Percentiles rank a stretch among this genome's conserved stretches.
Evolutionary conservation across 1,284 basidiomycete species (phyloP).

Genomic region (Tylopilus sp.): DNA sequence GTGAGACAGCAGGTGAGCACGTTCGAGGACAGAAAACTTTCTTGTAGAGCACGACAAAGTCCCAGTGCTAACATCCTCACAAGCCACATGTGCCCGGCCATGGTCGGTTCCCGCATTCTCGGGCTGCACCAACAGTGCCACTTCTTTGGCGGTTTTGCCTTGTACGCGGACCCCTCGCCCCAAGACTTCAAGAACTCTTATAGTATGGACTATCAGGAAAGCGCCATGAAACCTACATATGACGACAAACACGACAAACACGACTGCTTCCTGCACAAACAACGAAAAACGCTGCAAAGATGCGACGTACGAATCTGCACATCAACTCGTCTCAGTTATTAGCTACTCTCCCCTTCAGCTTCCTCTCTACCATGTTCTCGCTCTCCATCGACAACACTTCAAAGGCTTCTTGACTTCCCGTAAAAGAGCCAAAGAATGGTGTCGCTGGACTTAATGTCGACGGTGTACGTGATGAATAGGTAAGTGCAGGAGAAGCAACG

Average conservation of each 20-base stretch:
- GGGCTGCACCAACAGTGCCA: too few relatives aligned
- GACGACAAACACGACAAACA: constrained; percentile 4
- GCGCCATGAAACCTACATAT: constrained; percentile 6
- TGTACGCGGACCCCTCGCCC: too few relatives aligned
- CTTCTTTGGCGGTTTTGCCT: too few relatives aligned
- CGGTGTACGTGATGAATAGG: constrained; percentile 55
- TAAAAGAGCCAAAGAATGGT: constrained; percentile 47
- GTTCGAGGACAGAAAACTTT: too few relatives aligned
- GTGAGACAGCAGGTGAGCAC: too few relatives aligned
- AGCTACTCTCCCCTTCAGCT: constrained; percentile 18
- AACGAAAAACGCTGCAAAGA: not conserved
- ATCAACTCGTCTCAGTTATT: constrained; percentile 17
- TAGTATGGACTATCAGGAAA: constrained; percentile 5
- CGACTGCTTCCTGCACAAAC: constrained; percentile 13
- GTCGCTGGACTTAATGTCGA: constrained; percentile 61
- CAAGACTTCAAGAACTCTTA: not conserved
- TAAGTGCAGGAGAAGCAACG: constrained; percentile 55
- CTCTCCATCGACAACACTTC: constrained; percentile 22
- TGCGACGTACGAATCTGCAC: not conserved
- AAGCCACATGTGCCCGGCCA: too few relatives aligned
- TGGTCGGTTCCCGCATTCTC: too few relatives aligned
- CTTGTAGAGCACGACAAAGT: too few relatives aligned
- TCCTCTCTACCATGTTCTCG: constrained; percentile 27
- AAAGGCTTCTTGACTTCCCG: constrained; percentile 26
- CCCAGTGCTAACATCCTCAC: too few relatives aligned